These are phyloP conservation scores for Cucurbitaria berberidis DNA, from an alignment of 2,329 filamentous ascomycete species.

Conservation along the genomic window DNA sequence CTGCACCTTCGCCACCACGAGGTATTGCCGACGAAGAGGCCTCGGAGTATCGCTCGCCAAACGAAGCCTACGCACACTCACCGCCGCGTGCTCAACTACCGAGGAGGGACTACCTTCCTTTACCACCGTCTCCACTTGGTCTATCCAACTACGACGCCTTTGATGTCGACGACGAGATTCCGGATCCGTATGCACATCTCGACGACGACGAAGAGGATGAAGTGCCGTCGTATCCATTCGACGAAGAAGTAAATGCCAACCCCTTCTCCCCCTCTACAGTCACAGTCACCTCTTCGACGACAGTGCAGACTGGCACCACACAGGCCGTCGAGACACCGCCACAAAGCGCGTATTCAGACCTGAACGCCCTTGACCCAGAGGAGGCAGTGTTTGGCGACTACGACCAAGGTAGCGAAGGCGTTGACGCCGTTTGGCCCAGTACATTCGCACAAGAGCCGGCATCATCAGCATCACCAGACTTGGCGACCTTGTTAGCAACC, in stretches of 20 bases:
- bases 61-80: conserved; percentile 38
- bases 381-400: conserved; percentile 34
- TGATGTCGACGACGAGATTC: conserved; percentile 45
- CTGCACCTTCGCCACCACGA: conserved; percentile 16
- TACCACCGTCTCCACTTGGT: conserved; percentile 48
- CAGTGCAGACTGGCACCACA: conserved; percentile 5
- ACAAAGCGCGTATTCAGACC: conserved; percentile 25
- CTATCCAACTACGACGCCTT: conserved; percentile 54
- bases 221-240: conserved; percentile 12
- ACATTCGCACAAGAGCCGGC: conserved; percentile 3
- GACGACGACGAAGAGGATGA: conserved; percentile 37
- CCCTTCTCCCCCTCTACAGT: conserved; percentile 22
- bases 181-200: conserved; percentile 37
- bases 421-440: conserved; percentile 30
- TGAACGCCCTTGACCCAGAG: conserved; percentile 26
- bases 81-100: conserved; percentile 24
- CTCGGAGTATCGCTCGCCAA: conserved; percentile 35
- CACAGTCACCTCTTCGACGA: conserved; percentile 13
- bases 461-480: background rate
- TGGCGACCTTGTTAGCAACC: conserved; percentile 24
- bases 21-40: conserved; percentile 3
- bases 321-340: conserved; percentile 11
- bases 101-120: conserved; percentile 37
- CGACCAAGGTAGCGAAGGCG: conserved; percentile 32
- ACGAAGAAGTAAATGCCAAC: conserved; percentile 12